Base-by-base conservation (phyloP, 306 rosid genomes). In the Urtica urens region DNA sequence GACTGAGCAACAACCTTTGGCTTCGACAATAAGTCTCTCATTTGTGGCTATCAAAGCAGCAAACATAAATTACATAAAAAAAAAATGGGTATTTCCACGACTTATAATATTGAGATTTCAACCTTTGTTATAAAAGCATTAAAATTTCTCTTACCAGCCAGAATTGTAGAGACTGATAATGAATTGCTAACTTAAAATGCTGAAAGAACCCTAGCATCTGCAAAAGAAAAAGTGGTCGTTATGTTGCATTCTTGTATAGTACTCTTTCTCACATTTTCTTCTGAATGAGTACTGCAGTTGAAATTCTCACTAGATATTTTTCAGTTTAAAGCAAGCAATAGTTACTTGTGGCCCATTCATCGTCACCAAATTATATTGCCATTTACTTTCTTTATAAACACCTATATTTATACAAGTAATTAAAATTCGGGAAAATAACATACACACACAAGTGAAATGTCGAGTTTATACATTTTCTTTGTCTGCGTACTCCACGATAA, bases 121-220 rank as follows among this genome's bases (percentile, higher is more conserved):
- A 14, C 4, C 40, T 13, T 14, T 38, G 15, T 39, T 45, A 62
- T 5, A 51, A 22, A 12, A 46, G 22, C 35, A 7, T 25, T 4
- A 51, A 46, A 62, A 7, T 19, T 10, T 43, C 57, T 58, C 79
- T 18, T 85, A 92, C 99, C 94, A 92, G 86, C 99, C 93, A 92
- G 73, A 92, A 92, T 21, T 66, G 58, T 59, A 85, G 62, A 51
- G 99, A 75, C 20, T 85, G 99, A 59, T 68, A 75, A 79, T 92
- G 99, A 82, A 82, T 73, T 22, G 68, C 93, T 27, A 85, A 68
- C 78, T 85, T 92, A 63, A 58, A 63, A 72, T 92, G 92, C 65
- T 55, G 79, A 62, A 77, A 92, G 73, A 85, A 85, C 19, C 93
- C 87, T 58, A 79, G 70, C 99, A 85, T 92, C 99, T 92, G 78